Percentiles rank a stretch among this genome's conserved stretches.
phyloP scores from a whole-genome alignment of 768 basidiomycete species.

The Boletus patriciae region DNA sequence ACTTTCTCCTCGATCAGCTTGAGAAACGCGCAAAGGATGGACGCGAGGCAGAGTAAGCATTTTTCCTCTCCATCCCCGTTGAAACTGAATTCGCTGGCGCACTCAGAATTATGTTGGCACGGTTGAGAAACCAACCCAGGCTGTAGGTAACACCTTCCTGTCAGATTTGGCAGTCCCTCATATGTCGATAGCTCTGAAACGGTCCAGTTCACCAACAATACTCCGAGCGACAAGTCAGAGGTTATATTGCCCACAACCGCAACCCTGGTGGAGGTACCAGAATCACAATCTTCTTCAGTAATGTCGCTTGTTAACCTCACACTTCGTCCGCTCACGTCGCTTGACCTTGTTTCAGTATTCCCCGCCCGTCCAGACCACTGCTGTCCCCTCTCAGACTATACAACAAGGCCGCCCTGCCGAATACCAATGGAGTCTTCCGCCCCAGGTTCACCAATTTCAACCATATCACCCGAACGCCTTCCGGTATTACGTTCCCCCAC shows the following conservation, averaged over 20 bases:
- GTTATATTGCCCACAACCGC: slow-evolving; percentile 35
- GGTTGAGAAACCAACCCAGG: slow-evolving; percentile 12
- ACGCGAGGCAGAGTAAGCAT: slow-evolving; percentile 44
- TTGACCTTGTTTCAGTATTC: slow-evolving; percentile 14
- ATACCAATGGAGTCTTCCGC: neutral
- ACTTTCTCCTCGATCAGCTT: slow-evolving; percentile 36
- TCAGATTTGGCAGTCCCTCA: neutral
- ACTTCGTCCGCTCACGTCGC: slow-evolving; percentile 5
- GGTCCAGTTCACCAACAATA: slow-evolving; percentile 15
- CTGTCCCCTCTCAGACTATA: slow-evolving; percentile 1
- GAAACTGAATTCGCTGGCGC: slow-evolving; percentile 1
- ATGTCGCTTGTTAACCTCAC: neutral
- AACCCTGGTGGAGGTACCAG: slow-evolving; percentile 35
- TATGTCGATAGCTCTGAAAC: slow-evolving; percentile 12
- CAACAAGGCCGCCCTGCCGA: slow-evolving; percentile 4
- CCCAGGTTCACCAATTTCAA: slow-evolving; percentile 4
- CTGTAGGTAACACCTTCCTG: slow-evolving; percentile 14
- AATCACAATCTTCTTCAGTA: slow-evolving; percentile 20
- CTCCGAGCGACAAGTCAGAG: slow-evolving; percentile 14
- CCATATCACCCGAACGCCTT: neutral
- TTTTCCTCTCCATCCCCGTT: neutral
- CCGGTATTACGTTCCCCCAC: slow-evolving; percentile 4
- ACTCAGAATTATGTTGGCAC: slow-evolving; percentile 22
- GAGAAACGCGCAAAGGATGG: slow-evolving; percentile 42
- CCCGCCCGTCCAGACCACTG: neutral